Conservation (phyloP, 1,284 basidiomycete species). For the Cutaneotrichosporon cavernicola region DNA sequence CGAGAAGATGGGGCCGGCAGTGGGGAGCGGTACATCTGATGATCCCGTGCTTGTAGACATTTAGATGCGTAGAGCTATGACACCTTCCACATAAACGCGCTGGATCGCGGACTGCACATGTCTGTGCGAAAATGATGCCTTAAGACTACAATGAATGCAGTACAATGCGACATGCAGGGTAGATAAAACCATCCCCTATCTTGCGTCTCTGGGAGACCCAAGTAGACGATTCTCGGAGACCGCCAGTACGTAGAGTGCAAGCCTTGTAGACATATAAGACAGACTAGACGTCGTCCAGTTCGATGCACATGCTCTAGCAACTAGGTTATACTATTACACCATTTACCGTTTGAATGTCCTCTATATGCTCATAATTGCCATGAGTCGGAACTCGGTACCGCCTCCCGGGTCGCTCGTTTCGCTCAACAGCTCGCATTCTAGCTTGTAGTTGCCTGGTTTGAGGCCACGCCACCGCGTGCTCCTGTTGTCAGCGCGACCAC, state of each 20-base stretch:
- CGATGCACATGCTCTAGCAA: too few relatives aligned
- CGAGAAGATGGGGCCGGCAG: constrained; percentile 5
- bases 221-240: too few relatives aligned
- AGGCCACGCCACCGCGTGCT: constrained; percentile 26
- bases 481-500: constrained; percentile 14
- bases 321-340: too few relatives aligned
- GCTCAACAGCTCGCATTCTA: constrained; percentile 18
- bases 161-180: too few relatives aligned
- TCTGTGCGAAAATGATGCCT: too few relatives aligned
- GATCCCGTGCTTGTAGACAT: constrained; percentile 6
- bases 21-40: not conserved
- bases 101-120: too few relatives aligned
- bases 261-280: too few relatives aligned
- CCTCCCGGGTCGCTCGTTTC: constrained; percentile 19
- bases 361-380: constrained; percentile 23
- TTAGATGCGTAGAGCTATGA: not conserved
- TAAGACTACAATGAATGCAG: too few relatives aligned
- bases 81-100: not conserved
- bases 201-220: too few relatives aligned
- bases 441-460: constrained; percentile 1
- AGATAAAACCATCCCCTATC: too few relatives aligned
- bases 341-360: not conserved
- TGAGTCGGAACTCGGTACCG: constrained; percentile 22
- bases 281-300: too few relatives aligned
- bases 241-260: too few relatives aligned